Evolutionary conservation across 2,329 filamentous ascomycete genomes (phyloP).

Genomic region (Neofusicoccum parvum): DNA sequence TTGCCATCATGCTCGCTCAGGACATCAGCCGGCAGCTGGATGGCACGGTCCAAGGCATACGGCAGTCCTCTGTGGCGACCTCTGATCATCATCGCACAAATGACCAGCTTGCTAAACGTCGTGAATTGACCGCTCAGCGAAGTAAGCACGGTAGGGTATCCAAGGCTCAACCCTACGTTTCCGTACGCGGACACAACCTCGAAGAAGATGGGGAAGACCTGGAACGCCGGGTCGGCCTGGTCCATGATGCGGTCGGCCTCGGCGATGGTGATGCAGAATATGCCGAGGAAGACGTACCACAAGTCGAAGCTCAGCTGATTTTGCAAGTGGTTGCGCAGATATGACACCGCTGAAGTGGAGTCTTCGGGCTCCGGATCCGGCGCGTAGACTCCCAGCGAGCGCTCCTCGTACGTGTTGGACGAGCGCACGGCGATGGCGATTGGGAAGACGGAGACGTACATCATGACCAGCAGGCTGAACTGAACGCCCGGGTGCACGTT

Average conservation of each 20-base stretch:
- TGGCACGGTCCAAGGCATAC: slow-evolving; percentile 52
- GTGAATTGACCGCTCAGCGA: slow-evolving; percentile 52
- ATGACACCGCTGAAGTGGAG: slow-evolving; percentile 33
- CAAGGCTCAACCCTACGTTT: slow-evolving; percentile 49
- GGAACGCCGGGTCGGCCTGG: slow-evolving; percentile 37
- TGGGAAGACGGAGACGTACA: slow-evolving; percentile 65
- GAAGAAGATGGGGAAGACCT: slow-evolving; percentile 49
- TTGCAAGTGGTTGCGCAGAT: slow-evolving; percentile 47
- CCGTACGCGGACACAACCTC: slow-evolving; percentile 39
- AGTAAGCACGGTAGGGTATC: slow-evolving; percentile 45
- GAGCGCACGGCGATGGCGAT: slow-evolving; percentile 63
- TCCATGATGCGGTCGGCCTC: slow-evolving; percentile 39
- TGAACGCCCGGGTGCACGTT: slow-evolving; percentile 57
- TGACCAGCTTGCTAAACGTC: slow-evolving; percentile 54
- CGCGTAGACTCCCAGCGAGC: slow-evolving; percentile 56
- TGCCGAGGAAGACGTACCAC: slow-evolving; percentile 49
- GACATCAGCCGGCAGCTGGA: slow-evolving; percentile 35
- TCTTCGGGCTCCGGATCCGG: slow-evolving; percentile 31
- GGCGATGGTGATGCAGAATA: slow-evolving; percentile 49
- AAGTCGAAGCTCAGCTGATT: slow-evolving; percentile 49
- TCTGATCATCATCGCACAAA: slow-evolving; percentile 59
- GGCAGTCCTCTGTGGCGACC: slow-evolving; percentile 58
- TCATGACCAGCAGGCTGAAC: slow-evolving; percentile 62
- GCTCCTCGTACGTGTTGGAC: slow-evolving; percentile 61
- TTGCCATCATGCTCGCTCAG: slow-evolving; percentile 32